Evolutionary conservation across 257 asterid species (phyloP), one percentile per base, ranked within the genome.

Genomic region (Nicotiana noctiflora): DNA sequence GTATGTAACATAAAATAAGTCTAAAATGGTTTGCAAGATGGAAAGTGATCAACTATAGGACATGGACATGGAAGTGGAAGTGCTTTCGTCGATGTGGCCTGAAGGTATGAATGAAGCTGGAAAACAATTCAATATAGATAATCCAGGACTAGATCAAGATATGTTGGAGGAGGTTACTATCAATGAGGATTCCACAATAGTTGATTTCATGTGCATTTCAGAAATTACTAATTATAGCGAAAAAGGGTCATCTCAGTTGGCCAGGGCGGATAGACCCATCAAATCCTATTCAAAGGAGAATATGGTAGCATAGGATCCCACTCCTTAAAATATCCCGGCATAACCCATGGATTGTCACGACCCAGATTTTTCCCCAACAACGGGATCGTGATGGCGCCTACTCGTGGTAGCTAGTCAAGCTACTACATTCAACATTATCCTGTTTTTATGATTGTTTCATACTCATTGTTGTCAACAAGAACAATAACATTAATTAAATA

Each of bases 21-120:
- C 27, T 25, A 25, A 25, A 25, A 25, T 25, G 27, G 27, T 25
- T 25, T 25, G 27, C 27, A 1, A 93, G 81, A 92, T 89, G 90
- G 94, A 91, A 79, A 25, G 27, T 25, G 27, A 25, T 25, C 27
- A 25, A 25, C 1, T 1, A 25, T 1, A 25, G 27, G 27, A 80
- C 49, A 90, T 88, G 97, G 98, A 94, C 67, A 65, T 89, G 21
- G 94, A 87, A 82, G 84, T 89, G 17, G 95, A 87, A 82, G 85
- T 92, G 85, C 93, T 94, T 18, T 85, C 96, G 25, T 94, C 98
- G 5, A 94, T 94, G 98, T 94, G 98, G 98, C 98, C 98, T 3
- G 97, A 94, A 76, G 96, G 91, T 83, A 91, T 93, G 72, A 94
- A 91, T 23, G 97, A 90, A 77, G 97, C 90, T 2, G 95, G 96